phyloP scores from a whole-genome alignment of 257 asterid genomes.

The Gentiana straminea region DNA sequence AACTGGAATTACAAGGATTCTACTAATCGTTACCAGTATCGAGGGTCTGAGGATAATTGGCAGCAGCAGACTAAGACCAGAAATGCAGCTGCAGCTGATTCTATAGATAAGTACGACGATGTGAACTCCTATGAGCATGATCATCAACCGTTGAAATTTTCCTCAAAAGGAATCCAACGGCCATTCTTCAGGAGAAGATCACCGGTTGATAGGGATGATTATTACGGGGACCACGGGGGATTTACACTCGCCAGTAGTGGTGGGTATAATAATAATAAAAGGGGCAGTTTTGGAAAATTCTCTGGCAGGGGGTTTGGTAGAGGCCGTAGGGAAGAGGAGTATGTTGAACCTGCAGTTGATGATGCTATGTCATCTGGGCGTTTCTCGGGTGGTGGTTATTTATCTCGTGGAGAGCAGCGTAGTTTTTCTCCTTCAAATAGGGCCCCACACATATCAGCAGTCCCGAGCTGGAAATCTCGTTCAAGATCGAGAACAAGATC shows the following conservation, averaged over 20 bases:
- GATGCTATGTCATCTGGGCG: slow-evolving; percentile 23
- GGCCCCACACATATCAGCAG: slow-evolving; percentile 4
- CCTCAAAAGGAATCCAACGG: slow-evolving; percentile 37
- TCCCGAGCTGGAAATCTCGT: slow-evolving; percentile 42
- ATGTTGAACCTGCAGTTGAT: slow-evolving; percentile 30
- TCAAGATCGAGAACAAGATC: slow-evolving; percentile 84
- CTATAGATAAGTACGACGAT: slow-evolving; percentile 9
- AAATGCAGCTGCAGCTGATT: slow-evolving; percentile 8
- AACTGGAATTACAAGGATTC: slow-evolving; percentile 46
- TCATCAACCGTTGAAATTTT: slow-evolving; percentile 25
- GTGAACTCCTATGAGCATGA: slow-evolving; percentile 16
- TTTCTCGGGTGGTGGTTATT: slow-evolving; percentile 20
- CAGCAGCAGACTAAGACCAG: slow-evolving; percentile 33
- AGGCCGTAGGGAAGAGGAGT: slow-evolving; percentile 32
- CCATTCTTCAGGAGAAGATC: slow-evolving; percentile 43
- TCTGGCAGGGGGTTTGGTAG: slow-evolving; percentile 29
- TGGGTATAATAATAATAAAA: slow-evolving; percentile 12
- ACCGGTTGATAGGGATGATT: slow-evolving; percentile 41
- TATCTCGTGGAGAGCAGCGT: slow-evolving; percentile 39
- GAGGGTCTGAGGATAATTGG: slow-evolving; percentile 31
- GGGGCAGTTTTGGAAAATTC: slow-evolving; percentile 32
- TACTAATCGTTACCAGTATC: slow-evolving; percentile 32
- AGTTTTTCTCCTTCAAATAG: slow-evolving; percentile 33
- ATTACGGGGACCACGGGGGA: slow-evolving; percentile 34
- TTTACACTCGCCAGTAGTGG: slow-evolving; percentile 15